Evolutionary conservation across 331 rosid genomes (phyloP).

Genomic region (Stylosanthes scabra): DNA sequence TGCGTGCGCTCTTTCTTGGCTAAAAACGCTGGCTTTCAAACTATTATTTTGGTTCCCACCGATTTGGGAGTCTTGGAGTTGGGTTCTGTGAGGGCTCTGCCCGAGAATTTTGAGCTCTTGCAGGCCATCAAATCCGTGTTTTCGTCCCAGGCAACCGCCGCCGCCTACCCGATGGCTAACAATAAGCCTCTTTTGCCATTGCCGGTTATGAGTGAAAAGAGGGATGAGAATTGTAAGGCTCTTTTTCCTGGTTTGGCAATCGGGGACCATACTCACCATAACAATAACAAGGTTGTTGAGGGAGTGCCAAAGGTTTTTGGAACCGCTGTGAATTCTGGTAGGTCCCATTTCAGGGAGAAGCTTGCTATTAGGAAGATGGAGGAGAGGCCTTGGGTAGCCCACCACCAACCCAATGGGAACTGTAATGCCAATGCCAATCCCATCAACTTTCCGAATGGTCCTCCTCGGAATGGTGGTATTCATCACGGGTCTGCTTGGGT

Average conservation of each 20-base stretch:
- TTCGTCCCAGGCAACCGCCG: constrained; percentile 49
- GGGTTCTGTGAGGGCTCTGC: constrained; percentile 80
- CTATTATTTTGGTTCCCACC: constrained; percentile 84
- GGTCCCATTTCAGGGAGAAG: constrained; percentile 68
- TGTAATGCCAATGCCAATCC: constrained; percentile 17
- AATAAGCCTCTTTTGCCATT: constrained; percentile 37
- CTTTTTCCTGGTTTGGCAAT: constrained; percentile 46
- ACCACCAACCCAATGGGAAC: constrained; percentile 50
- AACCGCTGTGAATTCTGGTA: constrained; percentile 44
- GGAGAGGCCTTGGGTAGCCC: constrained; percentile 60
- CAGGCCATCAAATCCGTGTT: constrained; percentile 62
- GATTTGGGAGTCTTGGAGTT: constrained; percentile 88
- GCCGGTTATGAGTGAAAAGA: constrained; percentile 46
- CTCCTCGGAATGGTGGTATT: constrained; percentile 49
- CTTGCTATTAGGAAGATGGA: constrained; percentile 82
- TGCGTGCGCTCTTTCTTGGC: constrained; percentile 85
- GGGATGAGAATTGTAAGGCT: constrained; percentile 50
- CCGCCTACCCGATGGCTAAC: constrained; percentile 27
- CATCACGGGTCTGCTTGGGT: constrained; percentile 50
- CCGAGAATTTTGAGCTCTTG: constrained; percentile 63
- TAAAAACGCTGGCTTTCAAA: constrained; percentile 82
- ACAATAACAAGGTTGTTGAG: constrained; percentile 39
- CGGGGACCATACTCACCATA: constrained; percentile 45
- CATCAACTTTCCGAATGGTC: constrained; percentile 51
- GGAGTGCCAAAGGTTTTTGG: constrained; percentile 62